Base-by-base conservation (phyloP, 768 basidiomycete genomes). In the Termitomyces bulborhizus region DNA sequence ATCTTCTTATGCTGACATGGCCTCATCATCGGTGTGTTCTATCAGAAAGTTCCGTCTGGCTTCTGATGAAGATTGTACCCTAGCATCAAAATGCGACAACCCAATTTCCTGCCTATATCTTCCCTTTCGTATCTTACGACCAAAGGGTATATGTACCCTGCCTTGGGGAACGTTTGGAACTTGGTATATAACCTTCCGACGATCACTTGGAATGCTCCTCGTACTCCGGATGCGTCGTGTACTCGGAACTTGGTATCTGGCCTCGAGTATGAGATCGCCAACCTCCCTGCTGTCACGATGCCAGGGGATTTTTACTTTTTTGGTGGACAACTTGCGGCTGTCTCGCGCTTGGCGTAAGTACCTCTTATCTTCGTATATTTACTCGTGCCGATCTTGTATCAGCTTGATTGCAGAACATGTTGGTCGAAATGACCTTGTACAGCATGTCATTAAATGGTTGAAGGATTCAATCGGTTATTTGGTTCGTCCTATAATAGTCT, bases 221-320 rank as follows among this genome's bases (percentile, higher is more conserved):
- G 70, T 32, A 48, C 60, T 29, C 67, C 69, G 0, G 68, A 71
- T 15, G 60, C 63, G 13, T 71, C 70, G 5, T 71, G 70, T 55
- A 62, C 46, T 3, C 46, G 59, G 18, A 55, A 61, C 26, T 57
- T 71, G 5, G 65, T 68, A n/a, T 66, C 68, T 40, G 68, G 67
- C 11, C 61, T 71, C 16, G 75, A 80, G 61, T 76, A 76, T 57
- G 81, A 81, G 58, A 74, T 79, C 37, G 67, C 72, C 21, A 75
- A 82, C 59, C 73, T 84, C 42, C 62, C 79, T 16, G 63, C 71
- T 5, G 69, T 72, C 24, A 74, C 76, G 7, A 76, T 76, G 26
- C 73, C 79, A 26, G 65, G 62, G 3, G 70, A 71, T 48, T 71
- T 70, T 49, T 71, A 71, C 50, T 67, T 59, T 49, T 71, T 69